phyloP scores from a whole-genome alignment of 805 yeast genomes.

The Wickerhamomyces ciferrii region DNA sequence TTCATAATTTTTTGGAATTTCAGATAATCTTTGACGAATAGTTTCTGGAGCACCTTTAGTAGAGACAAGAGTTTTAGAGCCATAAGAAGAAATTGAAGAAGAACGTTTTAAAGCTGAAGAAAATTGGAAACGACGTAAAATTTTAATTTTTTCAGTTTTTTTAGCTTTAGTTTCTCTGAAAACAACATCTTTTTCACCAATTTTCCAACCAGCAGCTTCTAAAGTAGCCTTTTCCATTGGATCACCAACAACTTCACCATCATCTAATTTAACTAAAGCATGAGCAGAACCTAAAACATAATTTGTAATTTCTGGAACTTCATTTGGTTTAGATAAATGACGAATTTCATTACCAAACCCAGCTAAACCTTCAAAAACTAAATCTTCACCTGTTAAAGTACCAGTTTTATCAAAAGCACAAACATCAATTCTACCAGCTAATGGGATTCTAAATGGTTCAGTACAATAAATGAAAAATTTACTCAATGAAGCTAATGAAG shows the following conservation, averaged over 20 bases:
- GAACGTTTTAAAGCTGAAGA: constrained; percentile 95
- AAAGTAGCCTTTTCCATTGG: constrained; percentile 98
- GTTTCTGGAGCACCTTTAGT: constrained; percentile 99
- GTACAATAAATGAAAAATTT: constrained; percentile 93
- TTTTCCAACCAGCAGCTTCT: constrained; percentile 80
- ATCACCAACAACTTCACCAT: constrained; percentile 97
- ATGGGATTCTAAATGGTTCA: constrained; percentile 96
- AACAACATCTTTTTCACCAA: constrained; percentile 71
- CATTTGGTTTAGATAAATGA: constrained; percentile 46
- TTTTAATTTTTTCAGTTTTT: constrained; percentile 46
- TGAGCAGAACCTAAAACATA: constrained; percentile 90
- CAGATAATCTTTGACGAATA: constrained; percentile 65
- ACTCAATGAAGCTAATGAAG: constrained; percentile 80
- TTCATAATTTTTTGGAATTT: constrained; percentile 77
- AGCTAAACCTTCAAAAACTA: constrained; percentile 94
- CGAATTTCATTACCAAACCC: constrained; percentile 58
- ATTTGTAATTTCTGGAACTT: constrained; percentile 66
- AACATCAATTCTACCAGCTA: constrained; percentile 96
- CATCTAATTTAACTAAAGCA: constrained; percentile 89
- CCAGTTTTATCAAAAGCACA: constrained; percentile 99
- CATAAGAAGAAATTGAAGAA: constrained; percentile 67
- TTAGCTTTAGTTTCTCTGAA: constrained; percentile 34
- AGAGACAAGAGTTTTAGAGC: constrained; percentile 62
- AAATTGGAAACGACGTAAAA: constrained; percentile 93
- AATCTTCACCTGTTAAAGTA: constrained; percentile 94